Conservation (phyloP, 331 rosid species). For the Erythrophleum ivorense region DNA sequence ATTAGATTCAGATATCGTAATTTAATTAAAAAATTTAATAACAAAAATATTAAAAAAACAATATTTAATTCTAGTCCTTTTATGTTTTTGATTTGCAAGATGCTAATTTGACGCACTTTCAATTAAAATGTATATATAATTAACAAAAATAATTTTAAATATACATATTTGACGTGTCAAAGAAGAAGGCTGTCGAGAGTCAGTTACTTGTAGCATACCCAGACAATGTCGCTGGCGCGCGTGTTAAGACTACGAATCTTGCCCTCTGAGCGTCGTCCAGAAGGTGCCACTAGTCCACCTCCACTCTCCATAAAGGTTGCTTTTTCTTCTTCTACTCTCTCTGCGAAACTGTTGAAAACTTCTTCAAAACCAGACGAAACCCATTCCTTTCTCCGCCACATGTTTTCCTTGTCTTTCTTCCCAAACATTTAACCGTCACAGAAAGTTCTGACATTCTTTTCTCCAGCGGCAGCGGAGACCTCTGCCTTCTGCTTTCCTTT, state of each 20-base stretch:
- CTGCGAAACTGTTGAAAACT: not conserved
- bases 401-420: constrained; percentile 4
- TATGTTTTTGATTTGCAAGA: too few species aligned
- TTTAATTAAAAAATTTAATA: too few species aligned
- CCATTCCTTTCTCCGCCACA: constrained; percentile 15
- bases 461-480: not conserved
- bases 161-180: not conserved
- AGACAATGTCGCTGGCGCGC: not conserved
- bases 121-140: too few species aligned
- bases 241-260: not conserved
- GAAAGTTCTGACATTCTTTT: not conserved
- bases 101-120: not conserved
- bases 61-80: too few species aligned
- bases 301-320: not conserved
- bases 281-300: not conserved
- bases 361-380: constrained; percentile 22
- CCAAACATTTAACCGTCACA: not conserved
- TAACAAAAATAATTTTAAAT: not conserved
- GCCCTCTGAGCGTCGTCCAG: not conserved
- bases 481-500: not conserved
- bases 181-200: not conserved
- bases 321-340: not conserved
- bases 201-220: not conserved
- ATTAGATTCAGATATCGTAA: too few species aligned
- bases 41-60: too few species aligned